Conservation (phyloP, 2,329 filamentous ascomycete species). For the Fusarium heterosporum region DNA sequence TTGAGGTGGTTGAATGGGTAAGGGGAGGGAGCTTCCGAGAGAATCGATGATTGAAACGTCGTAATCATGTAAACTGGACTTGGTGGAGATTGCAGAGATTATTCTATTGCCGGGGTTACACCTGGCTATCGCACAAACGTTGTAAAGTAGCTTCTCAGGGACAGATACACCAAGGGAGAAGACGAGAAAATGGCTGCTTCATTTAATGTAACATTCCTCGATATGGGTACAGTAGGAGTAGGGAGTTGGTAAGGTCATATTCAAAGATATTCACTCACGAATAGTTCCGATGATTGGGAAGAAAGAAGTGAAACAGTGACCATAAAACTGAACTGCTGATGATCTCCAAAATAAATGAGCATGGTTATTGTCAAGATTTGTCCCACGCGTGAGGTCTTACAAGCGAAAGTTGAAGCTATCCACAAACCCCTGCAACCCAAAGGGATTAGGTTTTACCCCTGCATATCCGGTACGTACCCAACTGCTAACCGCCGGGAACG, state of each 20-base stretch:
- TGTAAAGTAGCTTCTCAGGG: slow-evolving; percentile 1
- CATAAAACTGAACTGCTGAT: background rate
- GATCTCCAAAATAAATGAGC: background rate
- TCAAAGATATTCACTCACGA: slow-evolving; percentile 7
- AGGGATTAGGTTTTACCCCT: slow-evolving; percentile 25
- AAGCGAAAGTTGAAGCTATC: slow-evolving; percentile 13
- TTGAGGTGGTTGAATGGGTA: slow-evolving; percentile 90
- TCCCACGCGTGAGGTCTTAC: slow-evolving; percentile 13
- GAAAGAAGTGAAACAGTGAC: background rate
- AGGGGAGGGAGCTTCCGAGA: slow-evolving; percentile 59
- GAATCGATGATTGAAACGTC: slow-evolving; percentile 22
- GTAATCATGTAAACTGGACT: slow-evolving; percentile 2
- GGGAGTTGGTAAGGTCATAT: slow-evolving; percentile 18
- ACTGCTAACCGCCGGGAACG: slow-evolving; percentile 29
- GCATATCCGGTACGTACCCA: slow-evolving; percentile 29
- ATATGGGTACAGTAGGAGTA: slow-evolving; percentile 17
- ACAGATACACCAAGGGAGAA: background rate
- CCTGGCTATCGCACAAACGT: background rate
- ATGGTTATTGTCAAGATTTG: slow-evolving; percentile 7
- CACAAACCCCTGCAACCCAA: slow-evolving; percentile 9
- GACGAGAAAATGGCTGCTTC: slow-evolving; percentile 7
- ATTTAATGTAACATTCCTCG: slow-evolving; percentile 23
- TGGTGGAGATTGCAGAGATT: background rate
- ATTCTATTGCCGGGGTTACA: background rate
- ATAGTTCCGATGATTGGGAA: background rate